Evolutionary conservation across 2,329 filamentous ascomycete species (phyloP), one percentile per base, ranked within the genome.

Genomic region (Ophiognomonia clavigignenti-juglandacearum): DNA sequence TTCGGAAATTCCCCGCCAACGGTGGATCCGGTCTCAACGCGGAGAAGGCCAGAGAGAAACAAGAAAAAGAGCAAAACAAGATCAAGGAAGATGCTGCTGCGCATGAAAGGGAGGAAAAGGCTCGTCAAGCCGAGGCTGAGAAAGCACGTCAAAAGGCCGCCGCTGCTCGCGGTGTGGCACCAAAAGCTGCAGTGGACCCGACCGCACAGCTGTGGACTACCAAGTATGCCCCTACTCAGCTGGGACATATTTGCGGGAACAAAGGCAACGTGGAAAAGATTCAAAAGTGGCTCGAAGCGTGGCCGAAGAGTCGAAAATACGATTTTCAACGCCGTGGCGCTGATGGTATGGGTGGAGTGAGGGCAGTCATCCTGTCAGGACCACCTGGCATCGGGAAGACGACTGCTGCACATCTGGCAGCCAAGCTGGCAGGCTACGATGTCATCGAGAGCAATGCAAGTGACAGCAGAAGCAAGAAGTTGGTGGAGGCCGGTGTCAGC

Each of bases 381-480:
- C 92, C 93, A 14, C 93, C 93, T 24, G 93, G 93, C 16, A 96
- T 98, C 55, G 93, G 93, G 56, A 98, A 98, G 69, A 98, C 93
- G 2, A 98, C 93, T 26, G 89, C 95, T 41, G 93, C 93, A 20
- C 93, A 98, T 70, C 74, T 98, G 24, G 88, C 95, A 14, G 92
- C 93, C 1, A 95, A 90, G 60, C 70, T 97, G 18, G 91, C 95
- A 62, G 91, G 92, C 2, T 97, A 89, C 61, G 93, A 98, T 64
- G 79, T 96, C 36, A 74, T 98, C 11, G 93, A 98, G 70, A 93
- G 83, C 60, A 98, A 98, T 61, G 93, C 93, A 29, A 97, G 91
- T 66, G 93, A 98, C 62, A 86, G 88, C 3, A 80, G 93, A 62
- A 97, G 92, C 71, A 98, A 98, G 70, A 96, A 93, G 63, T 75